A percentile compares a stretch with the other conserved stretches of the same genome.
These are phyloP conservation scores for Carallia brachiata DNA, from an alignment of 345 rosid species.

Conservation along the genomic window DNA sequence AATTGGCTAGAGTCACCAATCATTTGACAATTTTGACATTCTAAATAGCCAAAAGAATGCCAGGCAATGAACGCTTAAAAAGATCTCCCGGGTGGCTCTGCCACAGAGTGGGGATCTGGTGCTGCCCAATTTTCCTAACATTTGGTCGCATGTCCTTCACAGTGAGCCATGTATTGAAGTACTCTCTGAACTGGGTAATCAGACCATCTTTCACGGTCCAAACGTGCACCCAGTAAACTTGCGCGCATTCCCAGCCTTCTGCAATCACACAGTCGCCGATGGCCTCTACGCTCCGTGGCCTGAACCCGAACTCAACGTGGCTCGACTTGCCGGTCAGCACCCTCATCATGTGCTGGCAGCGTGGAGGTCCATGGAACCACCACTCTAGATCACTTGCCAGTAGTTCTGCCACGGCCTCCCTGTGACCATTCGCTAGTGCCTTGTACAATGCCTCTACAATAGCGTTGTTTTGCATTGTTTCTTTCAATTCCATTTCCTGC, in stretches of 20 bases:
- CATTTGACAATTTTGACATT: not conserved
- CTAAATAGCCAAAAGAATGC: constrained; percentile 63
- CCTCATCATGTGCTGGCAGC: constrained; percentile 79
- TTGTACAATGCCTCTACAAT: constrained; percentile 46
- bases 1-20: not conserved
- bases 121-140: constrained; percentile 34
- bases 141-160: constrained; percentile 51
- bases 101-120: constrained; percentile 49
- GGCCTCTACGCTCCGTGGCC: constrained; percentile 58
- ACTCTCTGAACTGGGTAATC: constrained; percentile 74
- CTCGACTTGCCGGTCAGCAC: constrained; percentile 65
- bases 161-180: constrained; percentile 81
- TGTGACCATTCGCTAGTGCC: constrained; percentile 43
- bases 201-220: constrained; percentile 67
- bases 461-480: constrained; percentile 29
- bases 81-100: constrained; percentile 68
- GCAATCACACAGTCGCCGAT: constrained; percentile 63
- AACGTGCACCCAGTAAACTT: constrained; percentile 84
- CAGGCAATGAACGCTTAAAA: constrained; percentile 61
- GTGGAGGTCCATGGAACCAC: constrained; percentile 95
- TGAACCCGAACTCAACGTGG: constrained; percentile 46
- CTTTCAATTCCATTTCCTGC: constrained; percentile 8
- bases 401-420: constrained; percentile 34
- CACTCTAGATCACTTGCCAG: constrained; percentile 75
- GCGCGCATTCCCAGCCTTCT: constrained; percentile 87